Base-by-base conservation (phyloP, 208 protist species). In the Trypanosoma brucei region DNA sequence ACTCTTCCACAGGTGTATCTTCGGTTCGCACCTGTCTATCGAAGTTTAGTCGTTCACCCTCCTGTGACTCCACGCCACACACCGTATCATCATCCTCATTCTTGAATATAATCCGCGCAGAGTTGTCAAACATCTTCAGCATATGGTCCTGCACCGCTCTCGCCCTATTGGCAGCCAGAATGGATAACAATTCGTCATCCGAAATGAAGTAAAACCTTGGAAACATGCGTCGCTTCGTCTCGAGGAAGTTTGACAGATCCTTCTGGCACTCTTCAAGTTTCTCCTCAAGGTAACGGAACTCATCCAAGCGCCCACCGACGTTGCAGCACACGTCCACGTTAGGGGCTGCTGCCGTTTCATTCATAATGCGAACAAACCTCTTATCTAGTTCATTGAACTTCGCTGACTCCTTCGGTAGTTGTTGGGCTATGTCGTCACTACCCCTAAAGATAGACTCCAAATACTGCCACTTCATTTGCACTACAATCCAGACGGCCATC, bases 161-260 rank as follows among this genome's bases (percentile, higher is more conserved):
- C 49, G 96, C 92, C 60, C 97, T 93, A 72, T 88, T 93, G 9
- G 89, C 91, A 62, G 98, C 98, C 5, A 99, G 84, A 70, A 99
- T 98, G 7, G 90, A 98, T 11, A 99, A 89, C 30, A 99, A 81
- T 75, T 99, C 98, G 73, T 99, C 98, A 75, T 99, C 98, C 6
- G 97, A 98, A 62, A 99, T 99, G 78, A 99, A 99, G 84, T 98
- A 99, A 79, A 99, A 99, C 49, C 98, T 78, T n/a, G 98, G 97
- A 76, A 99, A 99, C 13, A 97, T 82, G 48, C 87, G 88, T 36
- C 98, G 88, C 87, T 99, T 99, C 3, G 91, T 89, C 74, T 99
- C 95, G 3, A 99, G 79, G 81, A 99, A 99, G 72, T 99, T 97
- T 9, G 93, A 94, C 36, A 99, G 84, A 62, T 94, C 94, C 80